Conservation (phyloP, 169 alveolate genomes). For the Plasmodium ovale region DNA sequence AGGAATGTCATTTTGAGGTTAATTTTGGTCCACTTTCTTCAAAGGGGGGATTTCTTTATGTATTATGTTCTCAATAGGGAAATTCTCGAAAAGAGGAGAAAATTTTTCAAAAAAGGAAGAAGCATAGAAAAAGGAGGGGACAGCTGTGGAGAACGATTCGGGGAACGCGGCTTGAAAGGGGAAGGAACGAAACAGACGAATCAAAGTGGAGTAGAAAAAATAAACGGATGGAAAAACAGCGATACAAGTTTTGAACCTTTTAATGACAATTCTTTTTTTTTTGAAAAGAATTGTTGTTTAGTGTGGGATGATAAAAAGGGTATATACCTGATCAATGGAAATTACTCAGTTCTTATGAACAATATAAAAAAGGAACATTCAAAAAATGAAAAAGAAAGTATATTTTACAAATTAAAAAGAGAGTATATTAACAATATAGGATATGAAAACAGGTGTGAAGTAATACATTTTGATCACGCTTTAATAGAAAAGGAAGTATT, state of each 20-base stretch:
- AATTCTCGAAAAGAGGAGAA: conserved; percentile 35
- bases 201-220: background rate
- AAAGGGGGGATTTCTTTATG: conserved; percentile 73
- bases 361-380: conserved; percentile 4
- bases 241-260: background rate
- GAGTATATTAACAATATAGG: conserved; percentile 61
- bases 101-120: too few relatives aligned
- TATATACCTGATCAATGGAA: background rate
- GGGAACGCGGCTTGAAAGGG: background rate
- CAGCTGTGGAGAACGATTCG: too few relatives aligned
- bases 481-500: conserved; percentile 50
- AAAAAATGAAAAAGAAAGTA: background rate
- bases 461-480: conserved; percentile 43
- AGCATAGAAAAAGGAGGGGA: conserved; percentile 11
- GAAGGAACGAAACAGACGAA: background rate
- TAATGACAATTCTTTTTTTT: too few relatives aligned
- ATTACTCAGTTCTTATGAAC: conserved; percentile 26
- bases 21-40: conserved; percentile 65
- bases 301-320: background rate
- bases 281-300: too few relatives aligned
- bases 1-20: conserved; percentile 45
- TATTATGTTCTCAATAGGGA: conserved; percentile 58
- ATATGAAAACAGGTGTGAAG: conserved; percentile 13
- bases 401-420: conserved; percentile 30
- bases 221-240: background rate